Percentiles rank a stretch among this genome's conserved stretches.
Conservation (phyloP, 1,284 basidiomycete species). For the Malassezia obtusa region DNA sequence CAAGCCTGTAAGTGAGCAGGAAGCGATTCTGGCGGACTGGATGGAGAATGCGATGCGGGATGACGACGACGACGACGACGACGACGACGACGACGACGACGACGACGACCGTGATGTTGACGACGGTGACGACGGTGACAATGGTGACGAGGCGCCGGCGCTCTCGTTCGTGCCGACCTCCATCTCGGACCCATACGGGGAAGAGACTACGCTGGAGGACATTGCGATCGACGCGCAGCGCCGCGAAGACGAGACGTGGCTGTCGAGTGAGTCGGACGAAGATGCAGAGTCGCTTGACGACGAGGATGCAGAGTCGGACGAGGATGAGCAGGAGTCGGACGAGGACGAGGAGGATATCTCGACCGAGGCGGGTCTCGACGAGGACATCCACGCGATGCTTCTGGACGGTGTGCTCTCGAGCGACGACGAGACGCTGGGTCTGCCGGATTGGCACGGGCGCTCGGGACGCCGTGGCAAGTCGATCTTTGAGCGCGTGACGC, state of each 20-base stretch:
- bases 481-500: background rate
- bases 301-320: constrained; percentile 15
- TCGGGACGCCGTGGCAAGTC: no score
- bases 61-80: constrained; percentile 1
- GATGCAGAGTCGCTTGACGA: constrained; percentile 18
- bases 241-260: constrained; percentile 5
- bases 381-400: background rate
- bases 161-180: background rate
- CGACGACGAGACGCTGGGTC: background rate
- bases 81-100: constrained; percentile 15
- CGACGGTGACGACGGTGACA: no score
- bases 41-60: constrained; percentile 33
- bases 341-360: background rate
- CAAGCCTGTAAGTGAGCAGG: constrained; percentile 24
- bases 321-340: constrained; percentile 14
- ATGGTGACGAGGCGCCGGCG: constrained; percentile 1
- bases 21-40: constrained; percentile 40
- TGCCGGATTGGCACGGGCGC: background rate
- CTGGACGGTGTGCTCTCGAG: background rate
- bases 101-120: constrained; percentile 7
- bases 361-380: background rate
- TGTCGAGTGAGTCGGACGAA: constrained; percentile 19
- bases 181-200: constrained; percentile 3
- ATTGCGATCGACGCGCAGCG: constrained; percentile 13
- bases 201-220: constrained; percentile 7